Conservation (phyloP, 352 stramenopile genomes). For the Aphanomyces invadans region DNA sequence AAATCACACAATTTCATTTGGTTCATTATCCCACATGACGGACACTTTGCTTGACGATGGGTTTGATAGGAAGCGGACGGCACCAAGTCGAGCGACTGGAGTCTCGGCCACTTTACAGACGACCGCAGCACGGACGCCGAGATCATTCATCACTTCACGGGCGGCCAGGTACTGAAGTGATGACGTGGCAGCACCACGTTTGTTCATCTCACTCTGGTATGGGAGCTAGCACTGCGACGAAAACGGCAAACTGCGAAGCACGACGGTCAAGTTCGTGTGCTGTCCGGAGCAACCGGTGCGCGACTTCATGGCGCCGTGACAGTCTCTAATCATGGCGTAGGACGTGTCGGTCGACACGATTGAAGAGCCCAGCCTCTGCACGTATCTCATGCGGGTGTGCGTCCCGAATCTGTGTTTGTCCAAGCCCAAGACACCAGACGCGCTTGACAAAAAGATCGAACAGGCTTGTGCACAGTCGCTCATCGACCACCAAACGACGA, state of each 20-base stretch:
- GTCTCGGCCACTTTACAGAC: slow-evolving; percentile 57
- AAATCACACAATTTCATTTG: slow-evolving; percentile 70
- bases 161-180: slow-evolving; percentile 38
- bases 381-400: slow-evolving; percentile 71
- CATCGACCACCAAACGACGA: slow-evolving; percentile 27
- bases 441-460: slow-evolving; percentile 49
- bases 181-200: too few relatives aligned
- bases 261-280: slow-evolving; percentile 68
- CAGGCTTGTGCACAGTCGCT: slow-evolving; percentile 11
- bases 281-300: slow-evolving; percentile 46
- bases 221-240: slow-evolving; percentile 58
- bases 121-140: slow-evolving; percentile 33
- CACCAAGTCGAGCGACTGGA: slow-evolving; percentile 68
- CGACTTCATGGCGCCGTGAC: too few relatives aligned
- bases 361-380: slow-evolving; percentile 73
- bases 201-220: not conserved
- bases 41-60: not conserved
- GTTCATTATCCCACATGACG: not conserved
- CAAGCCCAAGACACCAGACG: slow-evolving; percentile 34
- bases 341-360: slow-evolving; percentile 54
- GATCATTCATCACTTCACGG: slow-evolving; percentile 61
- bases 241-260: slow-evolving; percentile 63
- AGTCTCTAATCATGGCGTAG: slow-evolving; percentile 16
- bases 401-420: slow-evolving; percentile 59
- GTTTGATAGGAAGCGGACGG: slow-evolving; percentile 49